Base-by-base conservation (phyloP, 2,329 filamentous ascomycete species). In the Scedosporium minutisporum region DNA sequence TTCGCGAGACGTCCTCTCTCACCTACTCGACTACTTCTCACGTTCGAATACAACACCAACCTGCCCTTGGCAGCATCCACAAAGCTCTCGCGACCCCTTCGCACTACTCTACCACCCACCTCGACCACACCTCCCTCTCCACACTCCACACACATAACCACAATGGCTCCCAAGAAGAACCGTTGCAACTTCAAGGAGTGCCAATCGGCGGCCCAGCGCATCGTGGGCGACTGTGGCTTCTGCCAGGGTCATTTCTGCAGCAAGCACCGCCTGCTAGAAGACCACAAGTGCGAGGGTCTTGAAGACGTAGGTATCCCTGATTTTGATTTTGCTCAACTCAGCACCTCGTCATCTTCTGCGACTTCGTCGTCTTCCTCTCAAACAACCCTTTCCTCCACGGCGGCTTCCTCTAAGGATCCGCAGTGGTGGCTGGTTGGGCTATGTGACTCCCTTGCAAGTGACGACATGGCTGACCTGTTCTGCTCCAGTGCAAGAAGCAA, bases 201-300 rank as follows among this genome's bases (percentile, higher is more conserved):
- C 86, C 91, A 87, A 73, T 87, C 91, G 69, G 84, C 85, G 33
- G 93, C 92, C 16, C 93, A 97, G 76, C 88, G 91, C 67, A 97
- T 99, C 71, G 90, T 97, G 64, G 95, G 95, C 62, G 93, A 97
- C 79, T 99, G 95, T 78, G 88, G 87, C 65, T 97, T 97, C 81
- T 99, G 95, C 80, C 82, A 88, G 63, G 92, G 93, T 57, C 90
- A 96, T 74, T 97, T 91, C 81, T 99, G 95, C 78, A 91, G 91
- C 69, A 96, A 92, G 80, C 95, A 99, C 78, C 85, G 95, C 63
- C 84, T 97, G 78, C 78, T 97, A 66, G 95, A 99, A 77, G 90
- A 93, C 69, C 95, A 99, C 79, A 91, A 91, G 78, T 99, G 95
- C 79, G 86, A 85, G 66, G 92, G 92, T 48, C 81, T 99, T 63